phyloP scores from a whole-genome alignment of 352 stramenopile species.

The Phytophthora macrochlamydospora region DNA sequence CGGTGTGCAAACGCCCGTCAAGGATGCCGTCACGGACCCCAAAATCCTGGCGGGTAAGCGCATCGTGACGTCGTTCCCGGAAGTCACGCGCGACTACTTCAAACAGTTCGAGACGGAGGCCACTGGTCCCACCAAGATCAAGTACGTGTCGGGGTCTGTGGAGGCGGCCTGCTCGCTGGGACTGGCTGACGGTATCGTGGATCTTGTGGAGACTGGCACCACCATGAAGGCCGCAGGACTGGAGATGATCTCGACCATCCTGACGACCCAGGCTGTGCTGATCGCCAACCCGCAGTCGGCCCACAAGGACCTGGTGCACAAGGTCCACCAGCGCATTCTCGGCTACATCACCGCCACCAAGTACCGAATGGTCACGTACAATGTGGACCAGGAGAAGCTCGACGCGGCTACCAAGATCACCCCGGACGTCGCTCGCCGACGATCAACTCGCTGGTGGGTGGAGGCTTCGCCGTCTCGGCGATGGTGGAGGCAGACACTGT shows the following conservation, averaged over 20 bases:
- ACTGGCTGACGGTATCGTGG: slow-evolving; percentile 97
- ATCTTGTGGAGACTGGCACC: slow-evolving; percentile 98
- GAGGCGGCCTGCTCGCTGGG: slow-evolving; percentile 97
- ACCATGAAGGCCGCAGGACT: slow-evolving; percentile 98
- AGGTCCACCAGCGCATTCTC: slow-evolving; percentile 94
- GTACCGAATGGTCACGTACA: slow-evolving; percentile 99
- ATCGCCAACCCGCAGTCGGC: slow-evolving; percentile 86
- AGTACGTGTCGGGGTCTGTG: slow-evolving; percentile 98
- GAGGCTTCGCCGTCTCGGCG: slow-evolving; percentile 89
- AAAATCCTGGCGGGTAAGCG: slow-evolving; percentile 92
- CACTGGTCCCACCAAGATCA: slow-evolving; percentile 86
- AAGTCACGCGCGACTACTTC: slow-evolving; percentile 95
- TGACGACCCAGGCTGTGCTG: slow-evolving; percentile 93
- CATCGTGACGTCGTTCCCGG: slow-evolving; percentile 98
- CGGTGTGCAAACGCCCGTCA: slow-evolving; percentile 95
- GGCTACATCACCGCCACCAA: slow-evolving; percentile 97
- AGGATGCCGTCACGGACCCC: slow-evolving; percentile 83
- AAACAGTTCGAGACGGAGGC: slow-evolving; percentile 84
- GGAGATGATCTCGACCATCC: slow-evolving; percentile 94
- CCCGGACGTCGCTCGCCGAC: slow-evolving; percentile 94
- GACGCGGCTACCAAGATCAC: slow-evolving; percentile 90
- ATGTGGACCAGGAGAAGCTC: slow-evolving; percentile 92
- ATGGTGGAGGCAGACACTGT: slow-evolving; percentile 93
- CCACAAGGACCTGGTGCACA: slow-evolving; percentile 73
- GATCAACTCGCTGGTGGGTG: slow-evolving; percentile 90